Conservation (phyloP, 345 rosid genomes). For the Eucalyptus sp. region DNA sequence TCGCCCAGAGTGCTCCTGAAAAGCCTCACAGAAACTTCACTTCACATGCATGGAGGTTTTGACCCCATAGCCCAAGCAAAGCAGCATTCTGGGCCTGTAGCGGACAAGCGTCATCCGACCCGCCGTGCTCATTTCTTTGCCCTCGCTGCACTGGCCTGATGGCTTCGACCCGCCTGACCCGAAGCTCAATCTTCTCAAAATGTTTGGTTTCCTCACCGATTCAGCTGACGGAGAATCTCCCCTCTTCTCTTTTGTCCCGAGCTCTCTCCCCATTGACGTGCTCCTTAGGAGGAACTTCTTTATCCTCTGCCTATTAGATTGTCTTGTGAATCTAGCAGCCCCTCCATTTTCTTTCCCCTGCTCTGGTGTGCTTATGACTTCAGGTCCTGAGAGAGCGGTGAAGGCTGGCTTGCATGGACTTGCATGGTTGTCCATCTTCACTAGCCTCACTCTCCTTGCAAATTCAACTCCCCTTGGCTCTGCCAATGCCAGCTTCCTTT, state of each 20-base stretch:
- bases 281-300: conserved; percentile 6
- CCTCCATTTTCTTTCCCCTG: not conserved
- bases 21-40: not conserved
- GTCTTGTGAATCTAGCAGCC: not conserved
- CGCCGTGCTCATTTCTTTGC: conserved; percentile 4
- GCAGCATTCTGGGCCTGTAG: conserved; percentile 16
- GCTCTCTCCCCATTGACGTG: not conserved
- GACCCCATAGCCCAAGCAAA: conserved; percentile 30
- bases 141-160: not conserved
- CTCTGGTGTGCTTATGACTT: not conserved
- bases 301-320: conserved; percentile 4
- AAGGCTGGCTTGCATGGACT: not conserved
- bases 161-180: not conserved
- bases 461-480: conserved; percentile 17
- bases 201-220: not conserved
- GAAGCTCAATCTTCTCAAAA: conserved; percentile 14
- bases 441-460: conserved; percentile 11
- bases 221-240: not conserved
- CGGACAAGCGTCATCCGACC: not conserved
- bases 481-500: not conserved
- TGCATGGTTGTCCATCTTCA: not conserved
- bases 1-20: not conserved
- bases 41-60: not conserved
- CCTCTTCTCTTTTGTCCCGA: not conserved
- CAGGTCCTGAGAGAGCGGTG: not conserved